Evolutionary conservation across 208 protist species (phyloP).

Genomic region (Leishmania amazonensis): DNA sequence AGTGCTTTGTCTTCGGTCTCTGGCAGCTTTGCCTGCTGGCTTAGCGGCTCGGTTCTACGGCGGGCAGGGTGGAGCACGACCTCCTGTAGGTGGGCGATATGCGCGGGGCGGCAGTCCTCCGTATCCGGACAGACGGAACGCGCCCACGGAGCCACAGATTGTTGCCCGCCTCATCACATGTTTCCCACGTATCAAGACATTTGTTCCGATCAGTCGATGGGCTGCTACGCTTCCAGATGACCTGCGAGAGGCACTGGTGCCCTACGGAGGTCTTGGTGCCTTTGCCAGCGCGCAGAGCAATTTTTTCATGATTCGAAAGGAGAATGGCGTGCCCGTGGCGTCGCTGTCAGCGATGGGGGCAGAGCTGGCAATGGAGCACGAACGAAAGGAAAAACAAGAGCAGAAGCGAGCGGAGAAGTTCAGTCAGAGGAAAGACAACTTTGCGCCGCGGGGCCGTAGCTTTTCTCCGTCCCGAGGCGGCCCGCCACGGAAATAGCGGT

Average conservation of each 20-base stretch:
- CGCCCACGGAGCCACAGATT: constrained; percentile 64
- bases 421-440: constrained; percentile 12
- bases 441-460: constrained; percentile 36
- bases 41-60: constrained; percentile 12
- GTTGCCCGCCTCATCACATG: constrained; percentile 59
- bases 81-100: constrained; percentile 6
- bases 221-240: constrained; percentile 56
- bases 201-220: constrained; percentile 62
- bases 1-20: constrained; percentile 12
- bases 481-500: neutral
- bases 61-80: constrained; percentile 1
- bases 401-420: constrained; percentile 34
- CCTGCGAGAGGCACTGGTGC: constrained; percentile 63
- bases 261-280: constrained; percentile 55
- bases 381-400: constrained; percentile 43
- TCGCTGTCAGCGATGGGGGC: constrained; percentile 63
- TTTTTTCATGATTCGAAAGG: constrained; percentile 72
- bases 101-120: constrained; percentile 16
- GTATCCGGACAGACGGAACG: constrained; percentile 13
- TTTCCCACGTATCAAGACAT: constrained; percentile 51
- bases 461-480: constrained; percentile 53
- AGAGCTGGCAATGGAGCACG: constrained; percentile 41
- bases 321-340: constrained; percentile 62
- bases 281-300: constrained; percentile 65
- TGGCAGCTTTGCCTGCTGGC: neutral